These are phyloP conservation scores for Globisporangium alternatum DNA, from an alignment of 352 stramenopile species.

Conservation along the genomic window DNA sequence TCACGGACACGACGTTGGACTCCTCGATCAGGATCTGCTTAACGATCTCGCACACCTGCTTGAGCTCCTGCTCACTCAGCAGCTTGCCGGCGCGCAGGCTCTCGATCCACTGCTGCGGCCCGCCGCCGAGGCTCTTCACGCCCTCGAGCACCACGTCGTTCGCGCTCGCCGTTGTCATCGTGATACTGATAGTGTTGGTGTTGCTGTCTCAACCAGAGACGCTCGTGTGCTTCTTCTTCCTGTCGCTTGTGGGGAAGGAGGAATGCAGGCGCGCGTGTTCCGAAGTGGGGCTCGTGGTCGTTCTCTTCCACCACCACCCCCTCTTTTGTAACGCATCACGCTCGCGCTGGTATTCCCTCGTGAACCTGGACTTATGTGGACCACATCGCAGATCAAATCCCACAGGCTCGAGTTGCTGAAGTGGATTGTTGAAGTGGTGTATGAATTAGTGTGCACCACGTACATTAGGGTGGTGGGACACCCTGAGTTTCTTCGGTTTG, in stretches of 20 bases:
- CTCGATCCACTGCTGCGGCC: conserved; percentile 85
- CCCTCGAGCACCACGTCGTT: conserved; percentile 59
- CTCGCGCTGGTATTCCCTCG: not conserved
- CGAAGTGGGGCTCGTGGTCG: not conserved
- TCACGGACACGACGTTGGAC: conserved; percentile 90
- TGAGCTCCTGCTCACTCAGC: conserved; percentile 85
- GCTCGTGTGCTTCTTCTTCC: not conserved
- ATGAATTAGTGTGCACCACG: not conserved
- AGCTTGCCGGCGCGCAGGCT: conserved; percentile 73
- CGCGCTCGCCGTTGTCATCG: conserved; percentile 51
- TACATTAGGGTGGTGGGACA: not conserved
- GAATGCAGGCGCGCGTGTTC: not conserved
- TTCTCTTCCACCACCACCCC: not conserved
- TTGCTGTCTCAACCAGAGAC: not conserved
- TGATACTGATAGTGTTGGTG: not conserved
- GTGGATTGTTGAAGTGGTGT: not conserved
- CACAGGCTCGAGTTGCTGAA: not conserved
- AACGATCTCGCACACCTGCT: conserved; percentile 88
- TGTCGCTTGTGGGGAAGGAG: not conserved
- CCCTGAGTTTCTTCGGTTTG: not conserved
- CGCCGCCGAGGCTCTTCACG: conserved; percentile 55
- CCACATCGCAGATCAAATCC: not conserved
- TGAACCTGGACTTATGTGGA: not conserved
- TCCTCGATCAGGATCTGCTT: conserved; percentile 92
- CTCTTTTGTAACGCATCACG: not conserved